Percentiles rank a stretch among this genome's conserved stretches.
These are phyloP conservation scores for Sphagnum magellanicum DNA, from an alignment of 228 moss, liverwort and hornwort genomes.

Conservation along the genomic window DNA sequence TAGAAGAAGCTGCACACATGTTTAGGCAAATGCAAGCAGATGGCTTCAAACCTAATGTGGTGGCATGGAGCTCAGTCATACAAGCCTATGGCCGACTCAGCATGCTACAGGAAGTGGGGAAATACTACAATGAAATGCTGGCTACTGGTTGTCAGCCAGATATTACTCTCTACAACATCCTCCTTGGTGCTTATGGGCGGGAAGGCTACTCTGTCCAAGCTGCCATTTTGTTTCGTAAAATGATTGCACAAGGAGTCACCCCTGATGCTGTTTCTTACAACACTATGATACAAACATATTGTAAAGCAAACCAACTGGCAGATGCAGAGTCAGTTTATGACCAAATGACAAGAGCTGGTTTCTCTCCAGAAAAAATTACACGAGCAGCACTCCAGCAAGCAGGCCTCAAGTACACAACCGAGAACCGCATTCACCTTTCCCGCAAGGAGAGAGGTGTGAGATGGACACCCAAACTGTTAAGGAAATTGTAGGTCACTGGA, in stretches of 20 bases:
- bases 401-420: slow-evolving; percentile 36
- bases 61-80: slow-evolving; percentile 85
- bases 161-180: slow-evolving; percentile 55
- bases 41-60: slow-evolving; percentile 59
- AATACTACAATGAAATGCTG: slow-evolving; percentile 66
- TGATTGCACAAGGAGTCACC: slow-evolving; percentile 64
- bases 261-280: slow-evolving; percentile 66
- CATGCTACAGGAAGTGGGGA: slow-evolving; percentile 49
- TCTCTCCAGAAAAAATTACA: slow-evolving; percentile 57
- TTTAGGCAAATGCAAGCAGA: slow-evolving; percentile 50
- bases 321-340: slow-evolving; percentile 61
- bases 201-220: slow-evolving; percentile 59
- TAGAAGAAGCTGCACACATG: slow-evolving; percentile 57
- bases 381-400: slow-evolving; percentile 34
- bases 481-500: too few species aligned
- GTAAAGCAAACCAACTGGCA: slow-evolving; percentile 46
- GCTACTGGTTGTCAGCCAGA: slow-evolving; percentile 61
- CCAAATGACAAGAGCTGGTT: slow-evolving; percentile 74
- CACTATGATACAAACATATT: slow-evolving; percentile 75
- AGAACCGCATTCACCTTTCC: slow-evolving; percentile 21
- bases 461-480: too few species aligned
- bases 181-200: slow-evolving; percentile 64
- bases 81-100: slow-evolving; percentile 66
- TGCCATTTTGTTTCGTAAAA: slow-evolving; percentile 68
- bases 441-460: slow-evolving; percentile 34